Evolutionary conservation across 2,329 filamentous ascomycete species (phyloP), one percentile per base, ranked within the genome.

Genomic region (Cercospora zeae-maydis): DNA sequence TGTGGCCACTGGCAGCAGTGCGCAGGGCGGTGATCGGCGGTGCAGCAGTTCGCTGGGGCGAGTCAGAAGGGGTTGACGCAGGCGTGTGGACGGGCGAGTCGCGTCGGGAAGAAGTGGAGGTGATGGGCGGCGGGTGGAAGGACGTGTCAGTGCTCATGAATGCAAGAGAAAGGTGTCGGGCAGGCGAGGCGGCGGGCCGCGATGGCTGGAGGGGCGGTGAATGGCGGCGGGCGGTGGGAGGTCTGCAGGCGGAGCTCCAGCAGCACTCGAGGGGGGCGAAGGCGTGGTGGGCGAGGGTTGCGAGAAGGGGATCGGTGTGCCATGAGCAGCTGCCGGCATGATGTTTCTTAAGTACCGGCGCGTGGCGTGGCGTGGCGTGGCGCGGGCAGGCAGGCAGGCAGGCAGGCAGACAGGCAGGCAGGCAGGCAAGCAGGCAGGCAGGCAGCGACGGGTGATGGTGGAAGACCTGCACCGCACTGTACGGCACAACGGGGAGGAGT

Each of bases 161-260:
- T 63, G 66, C 67, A 96, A 92, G 96, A 36, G 39, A 34, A 55
- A 27, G 21, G 37, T 55, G 13, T 55, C 37, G 42, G 31, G 37
- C 21, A 36, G 30, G 31, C 14, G 19, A n/a, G 24, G 6, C 24
- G 24, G 6, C 24, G 42, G 16, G 27, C 1, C 21, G 16, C 27
- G 34, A 34, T 10, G 19, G 45, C 14, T 57, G 47, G 53, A 9
- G 24, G 21, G 36, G 42, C 39, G 49, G 49, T 61, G 58, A 61
- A 42, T 16, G 58, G 21, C 34, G 54, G 58, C 47, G 52, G 52
- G 55, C 54, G 24, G 39, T 21, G 39, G 39, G 39, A 9, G 39
- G 16, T 10, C 37, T 21, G 19, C 13, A 16, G 5, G 39, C 39
- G 39, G 39, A 16, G 39, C 39, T 45, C 24, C 24, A 27, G 24